Evolutionary conservation across 768 basidiomycete species (phyloP).

Genomic region (Favolaschia claudopus): DNA sequence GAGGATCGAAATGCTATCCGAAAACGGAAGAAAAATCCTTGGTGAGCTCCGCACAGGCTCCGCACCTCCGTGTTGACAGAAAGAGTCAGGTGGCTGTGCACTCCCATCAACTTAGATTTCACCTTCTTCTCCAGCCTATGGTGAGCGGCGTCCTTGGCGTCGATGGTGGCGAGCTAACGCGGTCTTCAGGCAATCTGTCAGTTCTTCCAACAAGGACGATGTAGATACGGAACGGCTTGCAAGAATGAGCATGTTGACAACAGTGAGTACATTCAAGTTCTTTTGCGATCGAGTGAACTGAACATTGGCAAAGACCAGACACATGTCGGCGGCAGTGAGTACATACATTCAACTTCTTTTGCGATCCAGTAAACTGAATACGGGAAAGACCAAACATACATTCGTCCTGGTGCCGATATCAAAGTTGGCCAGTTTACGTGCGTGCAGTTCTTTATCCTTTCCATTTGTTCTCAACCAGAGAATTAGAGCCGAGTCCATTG

Average conservation of each 20-base stretch:
- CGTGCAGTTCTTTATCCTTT: not conserved
- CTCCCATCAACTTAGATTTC: too few species aligned
- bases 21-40: too few species aligned
- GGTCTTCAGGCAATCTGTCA: constrained; percentile 16
- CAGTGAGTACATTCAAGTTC: not conserved
- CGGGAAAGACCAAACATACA: constrained; percentile 19
- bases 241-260: constrained; percentile 22
- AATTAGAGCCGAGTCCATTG: constrained; percentile 70
- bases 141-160: too few species aligned
- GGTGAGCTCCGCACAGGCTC: too few species aligned
- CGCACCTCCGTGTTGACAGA: too few species aligned
- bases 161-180: too few species aligned
- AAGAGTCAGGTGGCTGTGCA: too few species aligned
- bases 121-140: too few species aligned
- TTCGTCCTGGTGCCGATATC: constrained; percentile 22
- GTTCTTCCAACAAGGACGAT: constrained; percentile 18
- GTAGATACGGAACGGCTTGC: constrained; percentile 16
- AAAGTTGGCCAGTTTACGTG: constrained; percentile 20
- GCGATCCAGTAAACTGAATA: not conserved
- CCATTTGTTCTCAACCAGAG: not conserved
- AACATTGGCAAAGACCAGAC: not conserved
- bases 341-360: not conserved
- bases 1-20: too few species aligned
- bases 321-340: not conserved
- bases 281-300: not conserved